Conservation (phyloP, 306 rosid genomes). For the Oemleria cerasiformis region DNA sequence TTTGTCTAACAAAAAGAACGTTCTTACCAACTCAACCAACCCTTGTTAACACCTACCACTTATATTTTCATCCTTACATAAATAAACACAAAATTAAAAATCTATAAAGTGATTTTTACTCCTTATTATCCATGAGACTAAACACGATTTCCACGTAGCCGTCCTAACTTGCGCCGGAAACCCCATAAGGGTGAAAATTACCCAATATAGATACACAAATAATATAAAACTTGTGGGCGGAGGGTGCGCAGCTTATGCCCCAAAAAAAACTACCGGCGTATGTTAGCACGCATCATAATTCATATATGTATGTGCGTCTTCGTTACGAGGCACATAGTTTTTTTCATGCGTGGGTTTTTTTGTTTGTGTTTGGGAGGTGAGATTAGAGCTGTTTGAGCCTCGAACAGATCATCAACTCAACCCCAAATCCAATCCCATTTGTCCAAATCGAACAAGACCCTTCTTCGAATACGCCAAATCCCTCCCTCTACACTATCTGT, state of each 20-base stretch:
- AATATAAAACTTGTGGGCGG: not conserved
- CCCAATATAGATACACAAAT: not conserved
- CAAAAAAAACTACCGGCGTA: not conserved
- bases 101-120: too few species aligned
- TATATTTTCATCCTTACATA: too few species aligned
- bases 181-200: not conserved
- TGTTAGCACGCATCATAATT: not conserved
- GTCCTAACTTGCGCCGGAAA: not conserved
- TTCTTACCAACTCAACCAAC: too few species aligned
- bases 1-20: too few species aligned
- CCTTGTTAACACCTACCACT: too few species aligned
- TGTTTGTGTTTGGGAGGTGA: not conserved
- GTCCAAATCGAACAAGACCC: constrained; percentile 47
- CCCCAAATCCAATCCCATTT: constrained; percentile 23
- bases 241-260: constrained; percentile 5
- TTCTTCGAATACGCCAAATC: constrained; percentile 34
- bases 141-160: not conserved
- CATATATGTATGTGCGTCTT: not conserved
- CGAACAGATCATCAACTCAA: constrained; percentile 27
- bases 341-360: constrained; percentile 8
- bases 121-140: not conserved
- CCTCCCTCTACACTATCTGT: constrained; percentile 7
- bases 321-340: not conserved
- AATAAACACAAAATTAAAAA: too few species aligned
- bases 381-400: constrained; percentile 15